phyloP scores from a whole-genome alignment of 108 stramenopile species.

The Bacterosira constricta region DNA sequence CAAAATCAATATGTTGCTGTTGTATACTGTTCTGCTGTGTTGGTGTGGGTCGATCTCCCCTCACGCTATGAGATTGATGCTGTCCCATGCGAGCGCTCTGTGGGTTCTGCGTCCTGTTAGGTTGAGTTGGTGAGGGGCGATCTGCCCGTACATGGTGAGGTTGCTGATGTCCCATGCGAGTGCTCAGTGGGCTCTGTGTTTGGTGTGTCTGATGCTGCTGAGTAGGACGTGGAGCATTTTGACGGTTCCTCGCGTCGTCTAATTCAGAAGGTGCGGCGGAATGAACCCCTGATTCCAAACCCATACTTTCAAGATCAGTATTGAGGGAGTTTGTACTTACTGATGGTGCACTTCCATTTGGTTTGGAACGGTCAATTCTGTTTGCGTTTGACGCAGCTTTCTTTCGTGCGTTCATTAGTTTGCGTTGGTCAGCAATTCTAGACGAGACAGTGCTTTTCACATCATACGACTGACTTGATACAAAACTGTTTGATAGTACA shows the following conservation, averaged over 20 bases:
- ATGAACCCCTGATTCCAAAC: constrained; percentile 10
- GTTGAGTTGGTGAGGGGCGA: not conserved
- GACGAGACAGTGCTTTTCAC: constrained; percentile 23
- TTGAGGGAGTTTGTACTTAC: not conserved
- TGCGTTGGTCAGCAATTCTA: constrained; percentile 29
- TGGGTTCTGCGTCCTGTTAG: not conserved
- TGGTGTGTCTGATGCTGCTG: not conserved
- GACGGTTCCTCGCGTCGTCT: constrained; percentile 20
- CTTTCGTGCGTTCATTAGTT: constrained; percentile 9
- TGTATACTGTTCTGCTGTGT: not conserved
- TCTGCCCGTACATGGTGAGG: too few species aligned
- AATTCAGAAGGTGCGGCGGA: constrained; percentile 35
- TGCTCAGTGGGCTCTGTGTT: not conserved
- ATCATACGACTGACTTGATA: not conserved
- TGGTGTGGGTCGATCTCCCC: not conserved
- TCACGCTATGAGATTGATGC: too few species aligned
- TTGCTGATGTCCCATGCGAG: not conserved
- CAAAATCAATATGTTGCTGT: not conserved
- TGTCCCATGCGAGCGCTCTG: not conserved
- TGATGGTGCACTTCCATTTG: not conserved
- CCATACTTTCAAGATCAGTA: not conserved
- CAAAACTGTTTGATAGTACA: not conserved
- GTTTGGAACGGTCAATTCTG: not conserved
- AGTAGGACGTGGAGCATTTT: not conserved
- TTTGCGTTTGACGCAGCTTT: not conserved